Conservation (phyloP, 257 asterid genomes). For the Linaria vulgaris region DNA sequence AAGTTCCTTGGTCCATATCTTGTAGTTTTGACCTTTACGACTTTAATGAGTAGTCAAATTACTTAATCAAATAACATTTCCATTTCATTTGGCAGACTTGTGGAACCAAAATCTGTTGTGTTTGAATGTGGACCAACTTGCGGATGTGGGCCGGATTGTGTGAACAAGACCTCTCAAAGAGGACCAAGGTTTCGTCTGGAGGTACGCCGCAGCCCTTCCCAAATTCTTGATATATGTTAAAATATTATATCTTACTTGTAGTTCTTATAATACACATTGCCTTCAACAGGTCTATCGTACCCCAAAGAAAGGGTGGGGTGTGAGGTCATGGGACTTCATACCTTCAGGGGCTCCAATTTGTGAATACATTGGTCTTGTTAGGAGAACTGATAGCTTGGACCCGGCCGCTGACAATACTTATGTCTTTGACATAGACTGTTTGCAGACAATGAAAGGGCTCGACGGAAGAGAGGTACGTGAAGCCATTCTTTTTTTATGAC, state of each 20-base stretch:
- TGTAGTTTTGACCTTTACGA: not conserved
- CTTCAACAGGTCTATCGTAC: constrained; percentile 70
- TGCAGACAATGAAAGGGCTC: constrained; percentile 86
- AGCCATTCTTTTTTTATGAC: constrained; percentile 1
- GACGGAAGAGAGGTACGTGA: constrained; percentile 79
- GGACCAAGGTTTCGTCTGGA: constrained; percentile 57
- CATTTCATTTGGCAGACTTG: constrained; percentile 11
- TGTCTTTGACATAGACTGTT: constrained; percentile 82
- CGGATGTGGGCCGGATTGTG: not conserved
- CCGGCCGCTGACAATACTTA: constrained; percentile 63
- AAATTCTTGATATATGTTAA: not conserved
- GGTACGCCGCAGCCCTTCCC: constrained; percentile 41
- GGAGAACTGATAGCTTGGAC: constrained; percentile 50
- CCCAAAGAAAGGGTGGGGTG: constrained; percentile 90
- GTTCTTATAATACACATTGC: not conserved
- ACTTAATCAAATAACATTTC: constrained; percentile 4
- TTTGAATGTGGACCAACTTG: too few species aligned
- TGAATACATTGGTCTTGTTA: constrained; percentile 74
- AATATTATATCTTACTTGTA: too few species aligned
- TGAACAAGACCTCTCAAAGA: constrained; percentile 58
- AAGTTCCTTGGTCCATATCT: not conserved
- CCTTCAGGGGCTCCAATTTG: constrained; percentile 88
- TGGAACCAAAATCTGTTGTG: too few species aligned
- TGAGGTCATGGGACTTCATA: constrained; percentile 83
- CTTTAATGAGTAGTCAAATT: too few species aligned